Base-by-base conservation (phyloP, 2,329 filamentous ascomycete species). In the Ophiostoma quercus region DNA sequence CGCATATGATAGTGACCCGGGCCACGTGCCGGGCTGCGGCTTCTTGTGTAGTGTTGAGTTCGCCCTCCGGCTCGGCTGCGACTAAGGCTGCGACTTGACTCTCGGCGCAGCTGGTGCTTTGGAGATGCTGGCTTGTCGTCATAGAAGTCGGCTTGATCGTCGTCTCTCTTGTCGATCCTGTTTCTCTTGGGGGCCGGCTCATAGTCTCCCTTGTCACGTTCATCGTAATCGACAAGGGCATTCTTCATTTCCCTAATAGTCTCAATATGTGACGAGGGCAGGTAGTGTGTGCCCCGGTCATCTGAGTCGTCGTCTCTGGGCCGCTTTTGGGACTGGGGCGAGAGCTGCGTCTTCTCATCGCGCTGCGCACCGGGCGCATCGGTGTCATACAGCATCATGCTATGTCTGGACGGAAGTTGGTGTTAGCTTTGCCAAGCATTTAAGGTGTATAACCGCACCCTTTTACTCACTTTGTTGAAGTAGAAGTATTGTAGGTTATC, bases 271-370 rank as follows among this genome's bases (percentile, higher is more conserved):
- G 62, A 37, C 2, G 62, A 39, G 60, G 60, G 32, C 4, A n/a
- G 19, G 16, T 32, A 25, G 19, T 63, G 19, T 39, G 57, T 1
- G 41, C 29, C 19, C 67, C 67, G 2, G 16, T 11, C 6, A 16
- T 65, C 62, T 16, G 32, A 19, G 19, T 12, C 19, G 3, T 37
- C 62, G 5, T 47, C 54, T 25, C 39, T 47, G 19, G 39, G 14
- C 51, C 67, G 32, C n/a, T 71, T 67, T 19, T 47, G 25, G 6
- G 67, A 11, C 7, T 25, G 65, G 22, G 70, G 67, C 32, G 67
- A 67, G 12, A 51, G 32, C 14, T 66, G 69, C 67, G 67, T 68
- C 16, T 51, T 62, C 12, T 71, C 67, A 12, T 60, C 54, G 8
- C 29, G 60, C 41, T 25, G 54, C n/a, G 7, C 3, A 22, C 32